A percentile compares a stretch with the other conserved stretches of the same genome.
These are phyloP conservation scores for Aureobasidium zeae DNA, from an alignment of 2,329 filamentous ascomycete genomes.

Conservation along the genomic window DNA sequence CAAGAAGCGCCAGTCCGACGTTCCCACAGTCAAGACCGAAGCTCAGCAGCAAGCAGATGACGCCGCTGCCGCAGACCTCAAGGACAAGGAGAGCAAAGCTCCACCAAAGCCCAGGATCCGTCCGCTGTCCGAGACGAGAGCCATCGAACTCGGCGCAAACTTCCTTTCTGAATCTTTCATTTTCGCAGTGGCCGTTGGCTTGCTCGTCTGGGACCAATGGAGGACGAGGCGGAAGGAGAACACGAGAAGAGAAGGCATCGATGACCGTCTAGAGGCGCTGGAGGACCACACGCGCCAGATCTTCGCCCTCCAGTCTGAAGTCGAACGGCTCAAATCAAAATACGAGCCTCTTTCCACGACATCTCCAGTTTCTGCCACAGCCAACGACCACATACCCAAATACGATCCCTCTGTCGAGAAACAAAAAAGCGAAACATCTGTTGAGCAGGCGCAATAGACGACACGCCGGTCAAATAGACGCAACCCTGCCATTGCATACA, in stretches of 20 bases:
- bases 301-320: constrained; percentile 1
- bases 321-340: constrained; percentile 5
- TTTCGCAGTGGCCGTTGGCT: constrained; percentile 52
- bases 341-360: neutral
- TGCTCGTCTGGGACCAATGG: constrained; percentile 56
- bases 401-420: neutral
- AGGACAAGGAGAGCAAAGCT: constrained; percentile 35
- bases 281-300: constrained; percentile 30
- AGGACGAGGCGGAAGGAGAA: constrained; percentile 52
- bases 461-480: neutral
- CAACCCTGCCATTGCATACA: too few species aligned
- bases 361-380: too few species aligned
- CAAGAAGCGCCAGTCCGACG: constrained; percentile 37
- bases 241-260: constrained; percentile 50
- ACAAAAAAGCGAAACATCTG: neutral
- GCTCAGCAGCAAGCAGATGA: constrained; percentile 50
- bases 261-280: constrained; percentile 49
- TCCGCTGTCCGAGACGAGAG: constrained; percentile 56
- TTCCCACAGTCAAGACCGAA: constrained; percentile 54
- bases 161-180: constrained; percentile 61
- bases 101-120: constrained; percentile 46
- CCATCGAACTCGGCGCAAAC: constrained; percentile 59
- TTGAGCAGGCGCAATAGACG: neutral
- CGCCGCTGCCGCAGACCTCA: constrained; percentile 37
- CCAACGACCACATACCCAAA: neutral